Base-by-base conservation (phyloP, 176 grass and related monocot species). In the Microstegium vimineum region DNA sequence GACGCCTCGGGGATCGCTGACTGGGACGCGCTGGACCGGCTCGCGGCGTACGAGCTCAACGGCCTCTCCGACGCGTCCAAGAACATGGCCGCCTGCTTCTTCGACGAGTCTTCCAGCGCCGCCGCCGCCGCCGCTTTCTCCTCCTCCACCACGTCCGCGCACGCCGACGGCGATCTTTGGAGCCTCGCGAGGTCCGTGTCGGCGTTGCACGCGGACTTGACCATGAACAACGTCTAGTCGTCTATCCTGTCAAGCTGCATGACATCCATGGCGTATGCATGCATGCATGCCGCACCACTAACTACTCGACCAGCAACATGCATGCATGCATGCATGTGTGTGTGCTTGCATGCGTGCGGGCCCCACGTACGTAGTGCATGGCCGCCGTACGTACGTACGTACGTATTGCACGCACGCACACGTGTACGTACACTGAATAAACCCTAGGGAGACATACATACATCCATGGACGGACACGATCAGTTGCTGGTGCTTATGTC, bases 101-200 rank as follows among this genome's bases (percentile, higher is more conserved):
- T 84, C 32, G 86, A 92, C 59, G 27, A 81, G 1, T 7, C n/a
- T n/a, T n/a, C 31, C 45, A 78, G 65, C 33, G 34, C 62, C 10
- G 40, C 62, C 22, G 12, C 80, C 28, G 69, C 66, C 11, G 15
- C 64, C 25, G 41, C n/a, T n/a, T 30, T 2, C 8, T 25, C 30
- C 59, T 87, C 68, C 75, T 72, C 81, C n/a, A 69, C 91, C 27
- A n/a, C 51, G 18, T 54, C 51, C 7, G 66, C 15, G 31, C 30
- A 49, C 18, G 84, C n/a, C 15, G 90, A 94, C 76, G 90, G 90
- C 15, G 92, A 97, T 77, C 90, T 97, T 25, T 97, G 95, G 95
- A 97, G 86, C 78, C 81, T 94, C 34, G 91, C 95, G 31, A 71
- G 89, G 71, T 92, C 89, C 60, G 65, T 78, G 46, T 85, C 91